Evolutionary conservation across 108 stramenopile genomes (phyloP).

Genomic region (Nitzschia inconspicua): DNA sequence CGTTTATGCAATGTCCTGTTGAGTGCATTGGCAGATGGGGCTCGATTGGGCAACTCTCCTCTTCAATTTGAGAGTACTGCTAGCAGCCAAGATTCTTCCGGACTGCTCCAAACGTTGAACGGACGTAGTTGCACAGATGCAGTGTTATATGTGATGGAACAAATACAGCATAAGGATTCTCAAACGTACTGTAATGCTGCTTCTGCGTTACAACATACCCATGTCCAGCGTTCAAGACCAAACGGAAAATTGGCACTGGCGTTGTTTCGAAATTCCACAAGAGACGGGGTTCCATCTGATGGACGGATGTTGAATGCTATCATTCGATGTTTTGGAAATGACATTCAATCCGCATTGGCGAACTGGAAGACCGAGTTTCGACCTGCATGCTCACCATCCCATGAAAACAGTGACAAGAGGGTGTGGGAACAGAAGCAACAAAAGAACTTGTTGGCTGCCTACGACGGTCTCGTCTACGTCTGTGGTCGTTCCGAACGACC

Average conservation of each 20-base stretch:
- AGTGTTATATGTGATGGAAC: constrained; percentile 31
- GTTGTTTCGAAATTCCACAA: constrained; percentile 35
- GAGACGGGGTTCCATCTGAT: constrained; percentile 41
- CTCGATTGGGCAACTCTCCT: constrained; percentile 14
- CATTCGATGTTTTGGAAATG: constrained; percentile 71
- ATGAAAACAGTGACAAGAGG: not conserved
- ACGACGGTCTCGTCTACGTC: constrained; percentile 77
- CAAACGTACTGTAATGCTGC: constrained; percentile 76
- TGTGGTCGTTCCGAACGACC: constrained; percentile 69
- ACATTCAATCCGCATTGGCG: constrained; percentile 57
- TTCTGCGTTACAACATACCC: constrained; percentile 29
- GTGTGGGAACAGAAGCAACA: not conserved
- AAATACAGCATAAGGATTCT: constrained; percentile 50
- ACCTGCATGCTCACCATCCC: constrained; percentile 38
- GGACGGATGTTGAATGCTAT: constrained; percentile 79
- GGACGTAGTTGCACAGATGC: constrained; percentile 49
- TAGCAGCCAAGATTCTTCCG: too few species aligned
- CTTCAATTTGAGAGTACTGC: too few species aligned
- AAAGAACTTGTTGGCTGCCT: constrained; percentile 69
- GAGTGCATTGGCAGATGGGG: constrained; percentile 43
- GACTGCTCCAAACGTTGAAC: constrained; percentile 25
- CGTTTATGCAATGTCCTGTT: constrained; percentile 63
- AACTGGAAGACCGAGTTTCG: constrained; percentile 69
- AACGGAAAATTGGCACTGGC: constrained; percentile 7
- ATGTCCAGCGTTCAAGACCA: not conserved